phyloP scores from a whole-genome alignment of 371 early-diverging fungal genomes.

The Mortierella polycephala region DNA sequence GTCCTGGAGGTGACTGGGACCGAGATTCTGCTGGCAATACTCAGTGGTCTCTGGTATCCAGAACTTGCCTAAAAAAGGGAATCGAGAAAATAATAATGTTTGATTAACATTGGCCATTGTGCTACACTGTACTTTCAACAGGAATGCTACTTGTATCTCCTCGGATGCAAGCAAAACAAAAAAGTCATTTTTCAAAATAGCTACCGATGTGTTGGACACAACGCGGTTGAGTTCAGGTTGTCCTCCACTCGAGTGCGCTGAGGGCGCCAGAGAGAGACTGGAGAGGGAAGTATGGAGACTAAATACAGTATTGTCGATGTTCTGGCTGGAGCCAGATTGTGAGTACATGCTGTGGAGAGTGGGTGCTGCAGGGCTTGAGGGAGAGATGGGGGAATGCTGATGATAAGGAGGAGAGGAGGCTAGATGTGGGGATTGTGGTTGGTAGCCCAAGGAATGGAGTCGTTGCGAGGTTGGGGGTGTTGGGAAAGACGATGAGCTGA shows the following conservation, averaged over 20 bases:
- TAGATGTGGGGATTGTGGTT: background rate
- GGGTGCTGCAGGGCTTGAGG: slow-evolving; percentile 5
- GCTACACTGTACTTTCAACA: background rate
- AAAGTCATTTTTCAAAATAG: too few relatives aligned
- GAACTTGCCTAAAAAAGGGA: too few relatives aligned
- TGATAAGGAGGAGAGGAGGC: background rate
- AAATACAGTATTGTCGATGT: slow-evolving; percentile 25
- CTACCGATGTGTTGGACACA: slow-evolving; percentile 24
- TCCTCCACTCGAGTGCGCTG: slow-evolving; percentile 2
- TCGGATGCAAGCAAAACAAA: too few relatives aligned
- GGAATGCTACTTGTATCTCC: background rate
- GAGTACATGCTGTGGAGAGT: slow-evolving; percentile 16
- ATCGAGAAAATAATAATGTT: too few relatives aligned
- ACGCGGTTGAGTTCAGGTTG: slow-evolving; percentile 20
- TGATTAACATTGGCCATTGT: background rate
- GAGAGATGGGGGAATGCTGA: background rate
- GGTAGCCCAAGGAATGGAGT: background rate
- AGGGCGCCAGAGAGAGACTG: slow-evolving; percentile 27
- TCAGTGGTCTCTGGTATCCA: too few relatives aligned
- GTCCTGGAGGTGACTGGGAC: slow-evolving; percentile 1
- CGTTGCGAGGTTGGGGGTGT: slow-evolving; percentile 13
- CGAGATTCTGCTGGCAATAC: slow-evolving; percentile 10
- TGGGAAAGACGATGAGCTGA: background rate
- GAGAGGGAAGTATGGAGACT: slow-evolving; percentile 29
- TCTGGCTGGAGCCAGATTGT: slow-evolving; percentile 12